phyloP scores from a whole-genome alignment of 148 eudicot species.

The Silene conica region DNA sequence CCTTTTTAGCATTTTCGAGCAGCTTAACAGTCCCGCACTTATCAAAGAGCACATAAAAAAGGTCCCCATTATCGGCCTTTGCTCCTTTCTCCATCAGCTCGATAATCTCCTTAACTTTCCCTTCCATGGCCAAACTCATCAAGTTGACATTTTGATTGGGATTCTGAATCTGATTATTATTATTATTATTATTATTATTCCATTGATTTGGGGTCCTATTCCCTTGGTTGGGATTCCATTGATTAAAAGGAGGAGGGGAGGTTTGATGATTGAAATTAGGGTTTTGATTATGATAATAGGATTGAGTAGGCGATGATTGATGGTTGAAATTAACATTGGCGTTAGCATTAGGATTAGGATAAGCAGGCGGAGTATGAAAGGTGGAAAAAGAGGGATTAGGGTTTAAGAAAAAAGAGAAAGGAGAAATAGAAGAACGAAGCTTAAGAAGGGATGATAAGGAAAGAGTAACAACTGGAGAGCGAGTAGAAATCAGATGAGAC shows the following conservation, averaged over 20 bases:
- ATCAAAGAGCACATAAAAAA: constrained; percentile 56
- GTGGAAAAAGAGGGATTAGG: no score
- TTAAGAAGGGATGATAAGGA: constrained; percentile 31
- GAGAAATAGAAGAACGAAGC: constrained; percentile 27
- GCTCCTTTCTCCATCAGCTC: constrained; percentile 58
- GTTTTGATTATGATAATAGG: no score
- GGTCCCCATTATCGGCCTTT: constrained; percentile 42
- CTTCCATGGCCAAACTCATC: constrained; percentile 56
- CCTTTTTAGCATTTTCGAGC: constrained; percentile 60
- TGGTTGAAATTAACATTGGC: no score
- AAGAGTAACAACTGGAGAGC: constrained; percentile 30
- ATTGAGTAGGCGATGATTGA: no score
- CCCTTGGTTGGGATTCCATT: constrained; percentile 20
- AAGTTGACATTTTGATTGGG: constrained; percentile 36
- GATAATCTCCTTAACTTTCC: constrained; percentile 68
- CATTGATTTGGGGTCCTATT: constrained; percentile 28
- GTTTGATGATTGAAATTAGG: no score
- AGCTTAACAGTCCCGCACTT: constrained; percentile 53
- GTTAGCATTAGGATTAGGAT: no score
- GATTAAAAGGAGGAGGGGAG: neutral
- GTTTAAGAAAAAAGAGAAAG: neutral
- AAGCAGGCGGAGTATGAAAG: no score
- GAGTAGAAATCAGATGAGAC: constrained; percentile 39
- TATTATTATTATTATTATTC: constrained; percentile 34
- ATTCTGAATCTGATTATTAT: constrained; percentile 31